Evolutionary conservation across 768 basidiomycete genomes (phyloP).

Genomic region (Mycena amicta): DNA sequence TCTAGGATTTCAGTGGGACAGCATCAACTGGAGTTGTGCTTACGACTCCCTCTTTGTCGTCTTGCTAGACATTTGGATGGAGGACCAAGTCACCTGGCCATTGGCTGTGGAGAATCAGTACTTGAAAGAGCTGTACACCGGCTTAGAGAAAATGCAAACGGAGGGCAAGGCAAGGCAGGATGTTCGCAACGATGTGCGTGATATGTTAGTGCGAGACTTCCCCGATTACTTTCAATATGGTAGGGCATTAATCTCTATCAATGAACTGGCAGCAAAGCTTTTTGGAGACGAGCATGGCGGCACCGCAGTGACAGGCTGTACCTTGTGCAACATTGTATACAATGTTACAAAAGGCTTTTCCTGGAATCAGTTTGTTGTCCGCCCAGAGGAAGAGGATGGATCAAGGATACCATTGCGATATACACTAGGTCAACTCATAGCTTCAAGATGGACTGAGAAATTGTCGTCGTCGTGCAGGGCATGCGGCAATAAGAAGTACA

Average conservation of each 20-base stretch:
- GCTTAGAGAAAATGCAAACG: not conserved
- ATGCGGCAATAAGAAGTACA: not conserved
- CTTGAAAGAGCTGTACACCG: not conserved
- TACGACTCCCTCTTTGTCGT: not conserved
- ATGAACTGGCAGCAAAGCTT: not conserved
- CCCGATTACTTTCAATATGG: not conserved
- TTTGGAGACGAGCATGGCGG: not conserved
- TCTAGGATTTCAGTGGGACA: not conserved
- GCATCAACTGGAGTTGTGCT: not conserved
- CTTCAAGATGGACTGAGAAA: too few species aligned
- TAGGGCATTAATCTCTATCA: not conserved
- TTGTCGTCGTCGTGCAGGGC: not conserved
- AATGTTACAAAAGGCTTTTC: not conserved
- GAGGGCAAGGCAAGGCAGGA: not conserved
- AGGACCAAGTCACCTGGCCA: not conserved
- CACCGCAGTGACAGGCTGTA: not conserved
- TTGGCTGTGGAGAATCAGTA: not conserved
- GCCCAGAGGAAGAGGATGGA: not conserved
- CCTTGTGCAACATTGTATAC: not conserved
- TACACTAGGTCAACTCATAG: not conserved
- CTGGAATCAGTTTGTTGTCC: not conserved
- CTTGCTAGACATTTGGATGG: not conserved
- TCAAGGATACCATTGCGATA: not conserved
- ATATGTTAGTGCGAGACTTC: not conserved
- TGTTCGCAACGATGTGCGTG: not conserved